phyloP scores from a whole-genome alignment of 73 alveolate species.

The Paramecium biaurelia region DNA sequence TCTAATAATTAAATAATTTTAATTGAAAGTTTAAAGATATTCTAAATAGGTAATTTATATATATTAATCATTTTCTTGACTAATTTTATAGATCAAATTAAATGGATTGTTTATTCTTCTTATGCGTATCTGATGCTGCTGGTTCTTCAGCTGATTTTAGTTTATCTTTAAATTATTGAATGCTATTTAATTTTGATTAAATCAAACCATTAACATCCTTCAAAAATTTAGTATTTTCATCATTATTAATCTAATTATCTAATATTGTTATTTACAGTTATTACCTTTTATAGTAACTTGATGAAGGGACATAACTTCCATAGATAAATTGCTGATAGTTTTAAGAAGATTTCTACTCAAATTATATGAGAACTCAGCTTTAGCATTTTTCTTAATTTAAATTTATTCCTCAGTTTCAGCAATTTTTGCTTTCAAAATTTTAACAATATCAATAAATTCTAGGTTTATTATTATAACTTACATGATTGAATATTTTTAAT shows the following conservation, averaged over 20 bases:
- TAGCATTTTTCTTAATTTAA: conserved; percentile 40
- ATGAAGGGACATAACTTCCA: conserved; percentile 32
- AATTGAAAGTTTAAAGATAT: background rate
- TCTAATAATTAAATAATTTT: background rate
- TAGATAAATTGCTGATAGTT: conserved; percentile 25
- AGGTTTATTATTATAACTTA: background rate
- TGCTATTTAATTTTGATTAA: background rate
- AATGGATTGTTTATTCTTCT: background rate
- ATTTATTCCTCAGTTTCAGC: conserved; percentile 56
- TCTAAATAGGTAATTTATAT: background rate
- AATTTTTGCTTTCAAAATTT: background rate
- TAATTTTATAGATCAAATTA: background rate
- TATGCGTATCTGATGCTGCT: background rate
- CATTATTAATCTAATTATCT: conserved; percentile 26
- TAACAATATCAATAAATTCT: conserved; percentile 25
- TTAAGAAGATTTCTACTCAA: conserved; percentile 5
- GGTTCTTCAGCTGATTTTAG: background rate
- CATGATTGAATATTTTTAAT: background rate
- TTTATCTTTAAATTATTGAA: background rate
- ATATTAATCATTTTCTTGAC: background rate
- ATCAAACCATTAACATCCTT: background rate
- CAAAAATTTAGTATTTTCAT: conserved; percentile 27
- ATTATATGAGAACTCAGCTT: conserved; percentile 27
- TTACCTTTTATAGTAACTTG: conserved; percentile 38
- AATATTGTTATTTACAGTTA: background rate